Conservation (phyloP, 352 stramenopile species). For the Phytophthora aleatoria region DNA sequence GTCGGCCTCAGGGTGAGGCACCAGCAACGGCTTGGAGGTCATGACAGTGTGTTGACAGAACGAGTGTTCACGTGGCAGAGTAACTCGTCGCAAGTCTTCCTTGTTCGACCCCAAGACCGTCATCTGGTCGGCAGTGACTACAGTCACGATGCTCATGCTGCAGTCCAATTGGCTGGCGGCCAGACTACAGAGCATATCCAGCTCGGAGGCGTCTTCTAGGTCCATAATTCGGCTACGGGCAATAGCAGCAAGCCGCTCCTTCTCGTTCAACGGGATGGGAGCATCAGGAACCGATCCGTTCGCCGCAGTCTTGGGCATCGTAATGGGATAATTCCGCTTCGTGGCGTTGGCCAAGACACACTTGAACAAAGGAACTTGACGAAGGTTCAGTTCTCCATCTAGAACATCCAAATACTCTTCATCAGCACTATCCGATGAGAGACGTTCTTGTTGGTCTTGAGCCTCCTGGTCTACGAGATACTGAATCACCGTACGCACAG, state of each 20-base stretch:
- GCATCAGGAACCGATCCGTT: conserved; percentile 28
- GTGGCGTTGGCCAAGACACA: conserved; percentile 50
- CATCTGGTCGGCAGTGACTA: conserved; percentile 52
- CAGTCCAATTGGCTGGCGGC: conserved; percentile 53
- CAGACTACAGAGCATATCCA: conserved; percentile 62
- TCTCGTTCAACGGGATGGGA: conserved; percentile 48
- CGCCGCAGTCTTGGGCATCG: conserved; percentile 28
- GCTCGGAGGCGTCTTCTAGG: conserved; percentile 51
- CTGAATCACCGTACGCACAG: conserved; percentile 60
- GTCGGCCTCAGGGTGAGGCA: conserved; percentile 59
- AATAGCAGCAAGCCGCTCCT: conserved; percentile 47
- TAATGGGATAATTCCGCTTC: conserved; percentile 45
- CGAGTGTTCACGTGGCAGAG: conserved; percentile 50
- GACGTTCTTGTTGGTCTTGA: conserved; percentile 15
- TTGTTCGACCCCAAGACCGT: conserved; percentile 43
- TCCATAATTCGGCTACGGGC: conserved; percentile 45
- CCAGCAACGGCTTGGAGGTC: conserved; percentile 58
- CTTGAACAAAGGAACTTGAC: conserved; percentile 36
- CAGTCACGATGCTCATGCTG: conserved; percentile 60
- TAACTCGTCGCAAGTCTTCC: conserved; percentile 23
- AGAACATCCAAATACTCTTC: conserved; percentile 31
- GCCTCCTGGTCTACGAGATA: conserved; percentile 42
- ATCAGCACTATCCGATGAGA: conserved; percentile 29
- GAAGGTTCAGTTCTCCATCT: conserved; percentile 15
- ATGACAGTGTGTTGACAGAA: conserved; percentile 76